Evolutionary conservation across 192 early-diverging fungal species (phyloP).

Genomic region (Linnemannia schmuckeri): DNA sequence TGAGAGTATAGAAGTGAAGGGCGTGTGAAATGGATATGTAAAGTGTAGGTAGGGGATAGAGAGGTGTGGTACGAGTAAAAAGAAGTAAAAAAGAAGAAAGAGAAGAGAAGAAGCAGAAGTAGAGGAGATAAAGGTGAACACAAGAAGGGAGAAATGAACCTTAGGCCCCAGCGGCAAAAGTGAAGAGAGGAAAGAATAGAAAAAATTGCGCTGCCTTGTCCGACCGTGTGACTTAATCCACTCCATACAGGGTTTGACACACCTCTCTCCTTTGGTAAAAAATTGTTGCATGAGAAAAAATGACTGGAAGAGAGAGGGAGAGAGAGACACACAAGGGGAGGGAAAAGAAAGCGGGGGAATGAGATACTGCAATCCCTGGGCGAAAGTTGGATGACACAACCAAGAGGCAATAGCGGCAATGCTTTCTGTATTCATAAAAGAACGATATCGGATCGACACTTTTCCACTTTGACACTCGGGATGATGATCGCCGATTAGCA

Average conservation of each 20-base stretch:
- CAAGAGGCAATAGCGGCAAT: too few relatives aligned
- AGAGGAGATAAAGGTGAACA: not conserved
- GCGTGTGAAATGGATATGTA: not conserved
- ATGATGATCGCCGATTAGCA: too few relatives aligned
- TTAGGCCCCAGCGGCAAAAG: not conserved
- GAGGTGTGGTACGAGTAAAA: not conserved
- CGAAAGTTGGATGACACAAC: too few relatives aligned
- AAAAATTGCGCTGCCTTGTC: not conserved
- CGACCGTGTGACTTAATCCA: not conserved
- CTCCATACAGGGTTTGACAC: not conserved
- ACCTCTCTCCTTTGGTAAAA: too few relatives aligned
- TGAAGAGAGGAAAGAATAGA: not conserved
- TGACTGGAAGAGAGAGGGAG: not conserved
- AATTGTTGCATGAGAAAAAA: not conserved
- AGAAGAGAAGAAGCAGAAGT: not conserved
- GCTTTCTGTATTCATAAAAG: too few relatives aligned
- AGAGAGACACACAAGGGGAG: not conserved
- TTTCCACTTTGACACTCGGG: too few relatives aligned
- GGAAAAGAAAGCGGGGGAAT: not conserved
- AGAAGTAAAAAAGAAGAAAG: not conserved
- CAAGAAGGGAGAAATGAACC: not conserved
- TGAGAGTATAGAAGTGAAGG: not conserved
- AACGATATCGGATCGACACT: too few relatives aligned
- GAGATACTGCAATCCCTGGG: too few relatives aligned
- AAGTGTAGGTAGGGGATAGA: not conserved